phyloP scores from a whole-genome alignment of 2,329 filamentous ascomycete species.

The Sordariomycetes sp. region DNA sequence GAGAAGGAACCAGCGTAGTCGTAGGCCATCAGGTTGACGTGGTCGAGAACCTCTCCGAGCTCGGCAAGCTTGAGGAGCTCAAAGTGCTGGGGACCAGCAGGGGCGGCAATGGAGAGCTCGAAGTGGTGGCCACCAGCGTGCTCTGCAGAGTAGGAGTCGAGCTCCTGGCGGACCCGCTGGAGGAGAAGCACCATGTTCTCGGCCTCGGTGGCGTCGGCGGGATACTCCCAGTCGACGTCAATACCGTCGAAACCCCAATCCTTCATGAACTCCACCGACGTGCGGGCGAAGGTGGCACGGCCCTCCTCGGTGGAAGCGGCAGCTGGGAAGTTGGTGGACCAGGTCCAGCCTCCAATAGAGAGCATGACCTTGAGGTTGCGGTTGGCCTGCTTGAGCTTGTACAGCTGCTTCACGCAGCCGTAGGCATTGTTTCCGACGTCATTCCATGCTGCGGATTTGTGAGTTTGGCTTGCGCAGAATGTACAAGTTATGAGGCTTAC shows the following conservation, averaged over 20 bases:
- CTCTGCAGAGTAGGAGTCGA: constrained; percentile 37
- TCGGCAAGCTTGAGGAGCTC: constrained; percentile 34
- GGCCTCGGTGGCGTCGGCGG: constrained; percentile 26
- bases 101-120: constrained; percentile 42
- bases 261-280: constrained; percentile 59
- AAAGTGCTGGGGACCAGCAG: constrained; percentile 41
- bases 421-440: constrained; percentile 64
- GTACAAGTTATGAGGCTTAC: neutral
- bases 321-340: constrained; percentile 33
- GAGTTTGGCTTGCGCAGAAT: neutral
- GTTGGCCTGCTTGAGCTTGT: constrained; percentile 66
- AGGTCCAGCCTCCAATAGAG: constrained; percentile 81
- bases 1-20: constrained; percentile 71
- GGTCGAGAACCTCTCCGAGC: constrained; percentile 42
- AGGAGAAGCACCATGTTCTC: constrained; percentile 35
- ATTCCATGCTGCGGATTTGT: constrained; percentile 36
- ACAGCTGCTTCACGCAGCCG: constrained; percentile 73
- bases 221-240: constrained; percentile 32
- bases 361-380: constrained; percentile 70
- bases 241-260: constrained; percentile 57
- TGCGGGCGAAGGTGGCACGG: constrained; percentile 58
- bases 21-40: constrained; percentile 66
- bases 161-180: constrained; percentile 30
- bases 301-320: constrained; percentile 43
- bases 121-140: constrained; percentile 40